Base-by-base conservation (phyloP, 768 basidiomycete species). In the Jaapia argillacea region DNA sequence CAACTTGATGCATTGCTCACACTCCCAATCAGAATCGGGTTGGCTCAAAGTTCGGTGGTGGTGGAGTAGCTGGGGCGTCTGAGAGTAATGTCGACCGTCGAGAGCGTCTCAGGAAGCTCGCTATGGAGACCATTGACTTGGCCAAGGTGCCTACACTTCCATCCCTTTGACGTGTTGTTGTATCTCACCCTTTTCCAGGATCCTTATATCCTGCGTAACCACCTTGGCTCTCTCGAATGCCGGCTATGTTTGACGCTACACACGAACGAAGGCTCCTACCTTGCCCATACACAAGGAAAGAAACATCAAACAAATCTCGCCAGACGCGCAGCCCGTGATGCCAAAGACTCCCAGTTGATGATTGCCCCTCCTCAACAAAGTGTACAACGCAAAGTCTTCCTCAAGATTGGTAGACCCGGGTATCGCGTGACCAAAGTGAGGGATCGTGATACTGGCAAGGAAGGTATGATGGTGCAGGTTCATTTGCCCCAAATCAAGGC, bases 231-330 rank as follows among this genome's bases (percentile, higher is more conserved):
- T 6, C 78, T 98, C 33, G 94, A 98, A 77, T 99, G 96, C 69
- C 88, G 93, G 55, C 76, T 99, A 23, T 98, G 96, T 62, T 68
- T 99, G 38, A 99, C 96, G 0, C 75, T 99, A 7, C 96, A 99
- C 66, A 97, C 94, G n/a, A 98, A 98, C 55, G 96, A 99, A 65
- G 96, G 96, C 16, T 96, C 93, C 12, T 97, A 98, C 61, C 84
- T 99, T 39, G 96, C 96, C 0, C 96, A 99, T 55, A 99, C 96
- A 0, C 96, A 98, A 68, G 96, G 96, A 18, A 99, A 98, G 70
- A 99, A 98, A 59, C 96, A 98, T 60, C 96, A 98, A 61, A 98
- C 93, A 3, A 98, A 98, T 59, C 79, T 99, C 41, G 96, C 96
- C 12, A 79, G 96, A 31, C 84, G 96, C 51, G 96, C 96, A 0